Percentiles rank a stretch among this genome's conserved stretches.
These are phyloP conservation scores for Beverwykella pulmonaria DNA, from an alignment of 495 filamentous ascomycete genomes.

Conservation along the genomic window DNA sequence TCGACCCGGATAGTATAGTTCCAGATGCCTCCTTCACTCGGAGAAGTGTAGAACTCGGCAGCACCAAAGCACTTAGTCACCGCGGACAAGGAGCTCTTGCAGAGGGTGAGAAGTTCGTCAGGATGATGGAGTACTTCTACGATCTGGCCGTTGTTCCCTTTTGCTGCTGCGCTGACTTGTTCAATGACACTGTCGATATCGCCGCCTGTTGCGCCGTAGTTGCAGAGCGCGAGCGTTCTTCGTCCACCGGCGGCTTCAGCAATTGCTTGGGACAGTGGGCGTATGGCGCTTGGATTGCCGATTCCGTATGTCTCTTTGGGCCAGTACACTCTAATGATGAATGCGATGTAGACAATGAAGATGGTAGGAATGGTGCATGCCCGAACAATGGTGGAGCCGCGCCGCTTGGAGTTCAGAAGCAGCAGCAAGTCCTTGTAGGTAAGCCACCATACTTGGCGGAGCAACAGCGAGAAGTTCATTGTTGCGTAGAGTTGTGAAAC, in stretches of 20 bases:
- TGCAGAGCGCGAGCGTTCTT: slow-evolving; percentile 67
- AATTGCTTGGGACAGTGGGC: slow-evolving; percentile 60
- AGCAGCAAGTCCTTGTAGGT: slow-evolving; percentile 32
- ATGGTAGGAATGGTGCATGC: slow-evolving; percentile 29
- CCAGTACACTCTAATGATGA: slow-evolving; percentile 35
- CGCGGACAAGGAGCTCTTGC: slow-evolving; percentile 65
- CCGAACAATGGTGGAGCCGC: slow-evolving; percentile 25
- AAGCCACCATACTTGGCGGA: slow-evolving; percentile 30
- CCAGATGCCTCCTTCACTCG: slow-evolving; percentile 68
- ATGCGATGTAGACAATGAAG: slow-evolving; percentile 29
- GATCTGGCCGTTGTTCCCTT: slow-evolving; percentile 51
- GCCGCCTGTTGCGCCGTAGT: slow-evolving; percentile 66
- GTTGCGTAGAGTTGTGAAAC: neutral
- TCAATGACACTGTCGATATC: slow-evolving; percentile 71
- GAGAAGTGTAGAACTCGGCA: slow-evolving; percentile 70
- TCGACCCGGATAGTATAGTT: slow-evolving; percentile 78
- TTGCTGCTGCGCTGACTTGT: slow-evolving; percentile 53
- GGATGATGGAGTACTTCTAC: slow-evolving; percentile 56
- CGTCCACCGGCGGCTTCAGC: slow-evolving; percentile 46
- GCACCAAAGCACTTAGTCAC: slow-evolving; percentile 71
- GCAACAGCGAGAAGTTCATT: slow-evolving; percentile 15
- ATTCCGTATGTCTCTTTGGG: slow-evolving; percentile 60
- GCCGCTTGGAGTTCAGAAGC: slow-evolving; percentile 23
- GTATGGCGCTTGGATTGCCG: slow-evolving; percentile 55
- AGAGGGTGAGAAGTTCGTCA: slow-evolving; percentile 58